Evolutionary conservation across 768 basidiomycete genomes (phyloP), one percentile per base, ranked within the genome.

Genomic region (Xerocomellus dryophilus): DNA sequence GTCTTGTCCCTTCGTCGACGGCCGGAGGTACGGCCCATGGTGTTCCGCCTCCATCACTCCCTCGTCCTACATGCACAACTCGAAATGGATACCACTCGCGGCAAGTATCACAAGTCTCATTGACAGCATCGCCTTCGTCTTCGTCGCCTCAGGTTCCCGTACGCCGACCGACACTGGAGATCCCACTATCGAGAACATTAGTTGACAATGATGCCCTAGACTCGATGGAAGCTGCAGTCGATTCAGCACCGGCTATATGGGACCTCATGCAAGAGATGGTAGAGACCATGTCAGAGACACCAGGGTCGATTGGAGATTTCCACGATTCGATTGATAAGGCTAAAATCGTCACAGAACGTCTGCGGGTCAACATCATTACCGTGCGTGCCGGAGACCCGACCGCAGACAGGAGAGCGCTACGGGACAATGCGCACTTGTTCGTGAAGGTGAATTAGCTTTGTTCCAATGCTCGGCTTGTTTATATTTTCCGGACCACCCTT

Each of bases 221-320:
- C 54, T 85, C 90, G 25, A 85, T 97, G 68, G 85, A 85, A 59
- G 73, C 75, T 8, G 90, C 94, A 14, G 83, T 93, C 9, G 84
- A 89, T 21, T 79, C 87, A 12, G 93, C 92, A 10, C 87, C 88
- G 11, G 76, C 78, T 23, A 87, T 92, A 21, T 98, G 93, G 90
- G 77, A 84, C 53, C 80, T 87, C 76, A 82, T 93, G 66, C 84
- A 86, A 58, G 85, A 86, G 51, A 76, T 88, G 56, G 69, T 90
- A 49, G 84, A 86, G 49, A 75, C 85, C 46, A 69, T 92, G 48
- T 72, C 72, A 27, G 78, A 81, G 31, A 67, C 74, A n/a, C 60
- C 74, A 25, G 74, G 75, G 43, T 54, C 68, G 15, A 71, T 71
- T 27, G 68, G 66, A 39, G 78, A 82, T 42, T 69, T 85, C 52